Evolutionary conservation across 1,284 basidiomycete genomes (phyloP).

Genomic region (Irpex lacteus): DNA sequence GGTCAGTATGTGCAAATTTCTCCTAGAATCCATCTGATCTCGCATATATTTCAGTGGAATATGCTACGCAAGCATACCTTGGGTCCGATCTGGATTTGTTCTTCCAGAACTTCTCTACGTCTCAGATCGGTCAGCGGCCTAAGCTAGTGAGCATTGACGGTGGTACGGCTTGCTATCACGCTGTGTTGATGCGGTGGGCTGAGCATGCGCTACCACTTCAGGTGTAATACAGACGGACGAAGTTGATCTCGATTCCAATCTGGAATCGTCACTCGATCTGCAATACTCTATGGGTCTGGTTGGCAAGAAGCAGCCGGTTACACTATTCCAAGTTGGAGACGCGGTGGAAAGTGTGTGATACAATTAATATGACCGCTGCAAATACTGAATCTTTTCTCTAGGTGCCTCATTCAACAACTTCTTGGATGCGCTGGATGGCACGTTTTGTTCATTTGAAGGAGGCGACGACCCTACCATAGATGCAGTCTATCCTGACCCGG

Average conservation of each 20-base stretch:
- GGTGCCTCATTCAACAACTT: conserved; percentile 46
- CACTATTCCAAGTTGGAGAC: conserved; percentile 49
- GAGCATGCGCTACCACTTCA: not conserved
- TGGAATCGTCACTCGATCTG: conserved; percentile 53
- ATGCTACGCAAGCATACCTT: conserved; percentile 45
- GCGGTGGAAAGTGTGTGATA: conserved; percentile 32
- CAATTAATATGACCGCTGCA: not conserved
- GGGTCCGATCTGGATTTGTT: conserved; percentile 45
- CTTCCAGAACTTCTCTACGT: conserved; percentile 37
- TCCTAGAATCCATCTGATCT: not conserved
- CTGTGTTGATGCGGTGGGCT: too few relatives aligned
- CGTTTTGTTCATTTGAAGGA: conserved; percentile 60
- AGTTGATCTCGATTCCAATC: not conserved
- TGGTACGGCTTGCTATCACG: not conserved
- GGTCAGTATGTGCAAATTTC: conserved; percentile 21
- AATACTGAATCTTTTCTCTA: conserved; percentile 12
- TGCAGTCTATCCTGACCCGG: conserved; percentile 50
- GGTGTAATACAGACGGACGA: not conserved
- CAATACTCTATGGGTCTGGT: conserved; percentile 46
- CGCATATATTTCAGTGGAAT: conserved; percentile 36
- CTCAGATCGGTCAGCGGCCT: conserved; percentile 27
- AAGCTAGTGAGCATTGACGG: not conserved
- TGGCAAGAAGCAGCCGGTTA: conserved; percentile 39
- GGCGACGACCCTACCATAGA: conserved; percentile 55
- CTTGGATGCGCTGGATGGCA: conserved; percentile 44